Percentiles rank a stretch among this genome's conserved stretches.
Evolutionary conservation across 2,329 filamentous ascomycete species (phyloP).

Genomic region (Colletotrichum brevisporum): DNA sequence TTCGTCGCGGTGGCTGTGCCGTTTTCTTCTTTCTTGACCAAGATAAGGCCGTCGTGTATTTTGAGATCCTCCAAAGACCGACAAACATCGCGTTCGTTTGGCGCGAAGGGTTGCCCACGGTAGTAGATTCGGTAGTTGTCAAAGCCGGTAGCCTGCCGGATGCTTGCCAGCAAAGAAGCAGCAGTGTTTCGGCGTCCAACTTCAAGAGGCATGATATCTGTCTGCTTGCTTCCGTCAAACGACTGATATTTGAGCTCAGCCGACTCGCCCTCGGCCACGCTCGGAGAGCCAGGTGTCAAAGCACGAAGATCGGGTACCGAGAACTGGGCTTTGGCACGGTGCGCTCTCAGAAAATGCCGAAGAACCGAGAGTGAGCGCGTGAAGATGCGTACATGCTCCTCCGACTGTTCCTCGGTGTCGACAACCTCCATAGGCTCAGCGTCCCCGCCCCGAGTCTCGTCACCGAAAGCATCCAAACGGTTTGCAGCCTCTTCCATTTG

Average conservation of each 20-base stretch:
- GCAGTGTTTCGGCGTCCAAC: slow-evolving; percentile 81
- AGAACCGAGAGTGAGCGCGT: slow-evolving; percentile 78
- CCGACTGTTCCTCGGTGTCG: slow-evolving; percentile 61
- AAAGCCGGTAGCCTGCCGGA: slow-evolving; percentile 80
- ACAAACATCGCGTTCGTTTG: slow-evolving; percentile 70
- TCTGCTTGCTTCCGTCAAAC: slow-evolving; percentile 73
- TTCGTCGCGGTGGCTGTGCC: slow-evolving; percentile 57
- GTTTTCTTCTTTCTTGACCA: slow-evolving; percentile 73
- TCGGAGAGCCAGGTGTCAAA: slow-evolving; percentile 65
- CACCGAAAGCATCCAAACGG: slow-evolving; percentile 64
- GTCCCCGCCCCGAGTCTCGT: slow-evolving; percentile 59
- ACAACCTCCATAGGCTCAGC: slow-evolving; percentile 69
- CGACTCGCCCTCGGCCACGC: slow-evolving; percentile 71
- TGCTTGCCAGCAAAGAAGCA: slow-evolving; percentile 75
- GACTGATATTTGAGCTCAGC: slow-evolving; percentile 81
- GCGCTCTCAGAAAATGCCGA: slow-evolving; percentile 75
- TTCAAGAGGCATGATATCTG: slow-evolving; percentile 71
- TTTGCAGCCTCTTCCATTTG: slow-evolving; percentile 77
- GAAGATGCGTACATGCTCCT: slow-evolving; percentile 74
- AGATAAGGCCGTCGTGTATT: slow-evolving; percentile 74
- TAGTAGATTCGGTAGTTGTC: slow-evolving; percentile 82
- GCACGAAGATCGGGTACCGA: slow-evolving; percentile 70
- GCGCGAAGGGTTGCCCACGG: slow-evolving; percentile 75
- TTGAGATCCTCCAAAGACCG: slow-evolving; percentile 78
- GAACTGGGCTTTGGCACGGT: slow-evolving; percentile 73